Conservation (phyloP, 805 yeast species). For the Soucietia sequanensis region DNA sequence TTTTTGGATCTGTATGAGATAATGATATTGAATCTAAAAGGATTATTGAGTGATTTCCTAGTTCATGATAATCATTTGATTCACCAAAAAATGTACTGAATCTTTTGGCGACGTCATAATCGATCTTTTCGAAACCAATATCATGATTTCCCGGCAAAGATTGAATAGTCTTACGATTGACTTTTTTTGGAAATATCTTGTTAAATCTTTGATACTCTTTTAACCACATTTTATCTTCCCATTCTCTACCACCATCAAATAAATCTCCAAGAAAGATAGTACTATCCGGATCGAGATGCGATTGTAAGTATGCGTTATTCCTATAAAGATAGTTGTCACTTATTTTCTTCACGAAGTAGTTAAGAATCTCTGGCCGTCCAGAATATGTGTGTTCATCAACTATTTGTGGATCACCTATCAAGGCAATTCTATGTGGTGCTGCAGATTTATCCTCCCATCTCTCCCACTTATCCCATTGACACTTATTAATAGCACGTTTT, state of each 20-base stretch:
- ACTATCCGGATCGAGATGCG: constrained; percentile 66
- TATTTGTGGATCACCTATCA: constrained; percentile 93
- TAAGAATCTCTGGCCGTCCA: constrained; percentile 50
- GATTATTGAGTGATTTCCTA: constrained; percentile 71
- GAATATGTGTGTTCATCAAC: constrained; percentile 90
- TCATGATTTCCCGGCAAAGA: constrained; percentile 91
- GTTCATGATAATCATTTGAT: constrained; percentile 50
- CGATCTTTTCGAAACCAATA: constrained; percentile 85
- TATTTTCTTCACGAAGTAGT: constrained; percentile 55
- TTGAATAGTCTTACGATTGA: constrained; percentile 37
- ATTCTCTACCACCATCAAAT: constrained; percentile 92
- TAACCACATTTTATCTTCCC: constrained; percentile 67
- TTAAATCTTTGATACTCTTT: constrained; percentile 70
- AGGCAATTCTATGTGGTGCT: constrained; percentile 46
- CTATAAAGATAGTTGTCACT: constrained; percentile 79
- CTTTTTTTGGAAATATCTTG: constrained; percentile 57
- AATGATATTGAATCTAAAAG: constrained; percentile 81
- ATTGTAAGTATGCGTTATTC: constrained; percentile 63
- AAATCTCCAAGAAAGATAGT: constrained; percentile 85
- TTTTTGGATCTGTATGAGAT: constrained; percentile 51
- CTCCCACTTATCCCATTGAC: constrained; percentile 69
- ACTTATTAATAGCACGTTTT: constrained; percentile 18
- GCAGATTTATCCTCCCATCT: constrained; percentile 40
- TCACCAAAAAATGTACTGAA: constrained; percentile 76
- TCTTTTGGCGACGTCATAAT: constrained; percentile 54